Conservation (phyloP, 768 basidiomycete genomes). For the Russula virescens region DNA sequence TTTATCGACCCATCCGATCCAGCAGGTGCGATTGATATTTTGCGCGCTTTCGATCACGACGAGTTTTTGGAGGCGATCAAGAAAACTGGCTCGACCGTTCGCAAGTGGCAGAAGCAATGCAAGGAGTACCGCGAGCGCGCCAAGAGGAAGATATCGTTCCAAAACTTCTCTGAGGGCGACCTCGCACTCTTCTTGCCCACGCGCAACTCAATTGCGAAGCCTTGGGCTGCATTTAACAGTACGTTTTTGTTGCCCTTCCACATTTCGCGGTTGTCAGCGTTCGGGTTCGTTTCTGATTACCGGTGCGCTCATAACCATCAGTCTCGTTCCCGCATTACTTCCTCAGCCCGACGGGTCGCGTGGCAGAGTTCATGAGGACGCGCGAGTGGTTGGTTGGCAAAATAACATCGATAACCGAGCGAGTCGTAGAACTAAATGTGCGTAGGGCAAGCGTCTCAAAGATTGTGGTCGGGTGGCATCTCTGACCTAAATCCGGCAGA, state of each 20-base stretch:
- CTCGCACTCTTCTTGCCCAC: conserved; percentile 93
- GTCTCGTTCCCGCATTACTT: conserved; percentile 97
- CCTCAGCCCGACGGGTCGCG: conserved; percentile 73
- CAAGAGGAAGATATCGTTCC: conserved; percentile 91
- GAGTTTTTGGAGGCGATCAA: conserved; percentile 75
- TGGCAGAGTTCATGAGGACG: conserved; percentile 83
- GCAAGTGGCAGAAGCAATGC: conserved; percentile 97
- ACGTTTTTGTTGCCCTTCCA: background rate
- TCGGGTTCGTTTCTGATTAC: background rate
- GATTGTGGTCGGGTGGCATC: too few relatives aligned
- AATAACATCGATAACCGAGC: conserved; percentile 83
- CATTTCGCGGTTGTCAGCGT: background rate
- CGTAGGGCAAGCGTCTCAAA: conserved; percentile 24
- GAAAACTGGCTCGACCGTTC: conserved; percentile 75
- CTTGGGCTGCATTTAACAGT: conserved; percentile 99
- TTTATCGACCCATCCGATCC: conserved; percentile 68
- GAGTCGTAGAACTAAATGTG: conserved; percentile 74
- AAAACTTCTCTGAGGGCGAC: conserved; percentile 92
- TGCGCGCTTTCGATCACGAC: conserved; percentile 76
- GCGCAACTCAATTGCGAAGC: conserved; percentile 81
- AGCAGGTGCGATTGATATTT: conserved; percentile 53
- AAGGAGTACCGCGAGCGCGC: conserved; percentile 90
- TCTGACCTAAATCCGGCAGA: conserved; percentile 37
- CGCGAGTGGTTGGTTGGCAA: conserved; percentile 93
- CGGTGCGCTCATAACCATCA: conserved; percentile 29